These are phyloP conservation scores for Ganoderma leucocontextum DNA, from an alignment of 1,284 basidiomycete species.

Conservation along the genomic window DNA sequence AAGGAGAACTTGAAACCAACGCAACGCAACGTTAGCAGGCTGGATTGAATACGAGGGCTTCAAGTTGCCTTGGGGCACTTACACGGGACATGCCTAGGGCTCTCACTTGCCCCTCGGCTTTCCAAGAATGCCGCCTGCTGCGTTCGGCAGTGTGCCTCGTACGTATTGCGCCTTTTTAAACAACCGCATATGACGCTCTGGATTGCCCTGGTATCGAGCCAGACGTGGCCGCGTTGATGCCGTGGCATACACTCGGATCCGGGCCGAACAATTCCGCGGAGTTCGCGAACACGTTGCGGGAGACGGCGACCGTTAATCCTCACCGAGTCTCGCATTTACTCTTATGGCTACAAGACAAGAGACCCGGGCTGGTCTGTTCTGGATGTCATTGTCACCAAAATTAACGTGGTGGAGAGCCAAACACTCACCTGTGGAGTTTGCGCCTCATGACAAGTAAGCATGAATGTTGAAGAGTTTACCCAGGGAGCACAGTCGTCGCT, in stretches of 20 bases:
- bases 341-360: not conserved
- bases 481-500: not conserved
- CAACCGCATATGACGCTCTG: not conserved
- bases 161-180: not conserved
- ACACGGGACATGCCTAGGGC: not conserved
- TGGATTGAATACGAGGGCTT: not conserved
- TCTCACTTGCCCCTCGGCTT: not conserved
- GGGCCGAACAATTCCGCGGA: not conserved
- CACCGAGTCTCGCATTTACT: not conserved
- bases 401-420: not conserved
- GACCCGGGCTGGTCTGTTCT: not conserved
- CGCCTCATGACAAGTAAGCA: not conserved
- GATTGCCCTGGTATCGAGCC: slow-evolving; percentile 1
- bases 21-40: not conserved
- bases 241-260: not conserved
- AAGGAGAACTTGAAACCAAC: not conserved
- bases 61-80: not conserved
- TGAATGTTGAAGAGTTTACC: not conserved
- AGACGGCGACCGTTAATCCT: not conserved
- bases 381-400: not conserved
- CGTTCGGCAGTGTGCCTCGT: not conserved
- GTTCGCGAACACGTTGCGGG: not conserved
- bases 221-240: slow-evolving; percentile 3
- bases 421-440: not conserved
- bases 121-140: not conserved